These are phyloP conservation scores for Viola pubescens DNA, from an alignment of 441 rosid species.

Conservation along the genomic window DNA sequence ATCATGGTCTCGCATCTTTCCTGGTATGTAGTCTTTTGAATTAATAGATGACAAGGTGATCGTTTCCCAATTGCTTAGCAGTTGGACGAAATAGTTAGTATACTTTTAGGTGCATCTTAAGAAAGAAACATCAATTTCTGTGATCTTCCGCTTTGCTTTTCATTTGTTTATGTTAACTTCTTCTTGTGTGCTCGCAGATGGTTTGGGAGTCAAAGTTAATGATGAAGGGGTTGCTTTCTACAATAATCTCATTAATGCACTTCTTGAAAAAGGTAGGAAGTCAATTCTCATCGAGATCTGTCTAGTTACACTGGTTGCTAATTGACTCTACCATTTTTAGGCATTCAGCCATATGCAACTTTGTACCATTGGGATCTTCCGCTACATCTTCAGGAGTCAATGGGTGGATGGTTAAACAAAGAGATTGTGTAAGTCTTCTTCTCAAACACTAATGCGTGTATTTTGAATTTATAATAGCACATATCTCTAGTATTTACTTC, in stretches of 20 bases:
- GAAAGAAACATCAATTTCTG: neutral
- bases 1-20: slow-evolving; percentile 91
- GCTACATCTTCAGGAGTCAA: slow-evolving; percentile 65
- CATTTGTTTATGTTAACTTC: neutral
- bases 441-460: neutral
- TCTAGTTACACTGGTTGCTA: slow-evolving; percentile 10
- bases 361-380: slow-evolving; percentile 99
- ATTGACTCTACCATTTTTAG: slow-evolving; percentile 28
- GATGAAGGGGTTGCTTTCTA: slow-evolving; percentile 74
- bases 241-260: slow-evolving; percentile 70
- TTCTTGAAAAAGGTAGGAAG: slow-evolving; percentile 65
- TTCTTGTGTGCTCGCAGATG: slow-evolving; percentile 43
- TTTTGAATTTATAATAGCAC: neutral
- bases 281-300: slow-evolving; percentile 15
- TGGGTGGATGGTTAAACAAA: slow-evolving; percentile 72
- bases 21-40: slow-evolving; percentile 41
- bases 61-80: neutral
- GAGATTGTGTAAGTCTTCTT: slow-evolving; percentile 60
- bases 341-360: slow-evolving; percentile 71
- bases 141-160: neutral
- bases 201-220: slow-evolving; percentile 65
- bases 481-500: neutral
- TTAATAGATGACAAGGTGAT: neutral
- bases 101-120: no score
- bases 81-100: neutral